Conservation (phyloP, 108 stramenopile genomes). For the Cyclotella atomus region DNA sequence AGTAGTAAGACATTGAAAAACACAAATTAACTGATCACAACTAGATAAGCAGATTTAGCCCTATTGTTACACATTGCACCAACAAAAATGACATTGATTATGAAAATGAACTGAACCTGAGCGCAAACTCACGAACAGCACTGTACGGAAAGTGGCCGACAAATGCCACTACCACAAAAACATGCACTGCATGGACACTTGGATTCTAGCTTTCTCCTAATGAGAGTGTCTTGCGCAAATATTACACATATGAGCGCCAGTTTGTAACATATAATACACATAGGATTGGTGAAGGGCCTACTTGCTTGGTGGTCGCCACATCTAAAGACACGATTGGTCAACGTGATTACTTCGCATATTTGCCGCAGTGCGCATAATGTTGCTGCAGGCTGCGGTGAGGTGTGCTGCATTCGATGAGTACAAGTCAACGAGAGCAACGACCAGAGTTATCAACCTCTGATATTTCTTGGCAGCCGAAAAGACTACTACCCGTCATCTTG, state of each 20-base stretch:
- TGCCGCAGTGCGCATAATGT: no score
- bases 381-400: no score
- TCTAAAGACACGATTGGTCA: no score
- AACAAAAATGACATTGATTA: neutral
- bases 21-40: neutral
- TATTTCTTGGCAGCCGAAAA: neutral
- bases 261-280: neutral
- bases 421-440: neutral
- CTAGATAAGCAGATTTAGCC: neutral
- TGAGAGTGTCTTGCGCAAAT: slow-evolving; percentile 15
- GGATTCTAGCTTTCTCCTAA: slow-evolving; percentile 3
- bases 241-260: slow-evolving; percentile 25
- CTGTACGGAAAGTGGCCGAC: neutral
- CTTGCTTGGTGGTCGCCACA: neutral
- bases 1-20: no score
- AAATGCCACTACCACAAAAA: no score
- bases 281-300: neutral
- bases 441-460: neutral
- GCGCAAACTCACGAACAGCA: no score
- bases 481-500: slow-evolving; percentile 2
- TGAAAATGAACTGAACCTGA: neutral
- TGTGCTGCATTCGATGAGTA: neutral
- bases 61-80: neutral
- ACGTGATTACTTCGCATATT: no score
- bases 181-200: neutral